A percentile compares a stretch with the other conserved stretches of the same genome.
These are phyloP conservation scores for Colletotrichum scovillei DNA, from an alignment of 2,329 filamentous ascomycete genomes.

Conservation along the genomic window DNA sequence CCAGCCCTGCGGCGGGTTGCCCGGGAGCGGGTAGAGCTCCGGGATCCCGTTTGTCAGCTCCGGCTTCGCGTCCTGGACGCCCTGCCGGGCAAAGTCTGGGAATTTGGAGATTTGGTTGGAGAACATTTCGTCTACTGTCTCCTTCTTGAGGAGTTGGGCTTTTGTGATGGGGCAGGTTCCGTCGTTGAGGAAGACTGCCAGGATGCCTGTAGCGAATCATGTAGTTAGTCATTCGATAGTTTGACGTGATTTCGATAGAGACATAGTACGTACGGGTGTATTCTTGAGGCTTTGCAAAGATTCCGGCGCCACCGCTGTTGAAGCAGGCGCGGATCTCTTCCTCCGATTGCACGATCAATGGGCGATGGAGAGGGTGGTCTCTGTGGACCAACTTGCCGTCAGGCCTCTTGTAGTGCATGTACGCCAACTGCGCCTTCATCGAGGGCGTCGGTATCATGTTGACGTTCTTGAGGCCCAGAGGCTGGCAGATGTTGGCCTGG, in stretches of 20 bases:
- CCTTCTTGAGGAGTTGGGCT: constrained; percentile 61
- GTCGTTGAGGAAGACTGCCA: constrained; percentile 72
- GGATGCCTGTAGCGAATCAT: constrained; percentile 56
- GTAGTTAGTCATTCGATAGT: not conserved
- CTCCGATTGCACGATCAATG: constrained; percentile 53
- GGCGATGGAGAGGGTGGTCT: constrained; percentile 62
- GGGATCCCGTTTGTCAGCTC: constrained; percentile 56
- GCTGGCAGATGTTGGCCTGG: constrained; percentile 58
- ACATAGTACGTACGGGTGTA: constrained; percentile 61
- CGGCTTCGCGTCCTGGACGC: constrained; percentile 58
- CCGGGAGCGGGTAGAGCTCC: constrained; percentile 60
- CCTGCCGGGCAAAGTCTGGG: constrained; percentile 62
- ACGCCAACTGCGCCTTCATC: constrained; percentile 66
- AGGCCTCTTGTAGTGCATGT: constrained; percentile 64
- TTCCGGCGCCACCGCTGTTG: constrained; percentile 71
- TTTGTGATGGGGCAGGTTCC: constrained; percentile 69
- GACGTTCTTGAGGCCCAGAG: constrained; percentile 60
- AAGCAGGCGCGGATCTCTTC: constrained; percentile 50
- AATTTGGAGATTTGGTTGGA: constrained; percentile 69
- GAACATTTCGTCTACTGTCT: constrained; percentile 74
- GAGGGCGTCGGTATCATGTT: constrained; percentile 66
- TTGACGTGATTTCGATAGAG: rapidly evolving
- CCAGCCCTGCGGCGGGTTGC: constrained; percentile 71
- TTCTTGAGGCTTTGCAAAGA: constrained; percentile 69
- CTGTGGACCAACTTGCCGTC: constrained; percentile 53